phyloP scores from a whole-genome alignment of 805 yeast species.

The Lipomyces spencermartinsiae region DNA sequence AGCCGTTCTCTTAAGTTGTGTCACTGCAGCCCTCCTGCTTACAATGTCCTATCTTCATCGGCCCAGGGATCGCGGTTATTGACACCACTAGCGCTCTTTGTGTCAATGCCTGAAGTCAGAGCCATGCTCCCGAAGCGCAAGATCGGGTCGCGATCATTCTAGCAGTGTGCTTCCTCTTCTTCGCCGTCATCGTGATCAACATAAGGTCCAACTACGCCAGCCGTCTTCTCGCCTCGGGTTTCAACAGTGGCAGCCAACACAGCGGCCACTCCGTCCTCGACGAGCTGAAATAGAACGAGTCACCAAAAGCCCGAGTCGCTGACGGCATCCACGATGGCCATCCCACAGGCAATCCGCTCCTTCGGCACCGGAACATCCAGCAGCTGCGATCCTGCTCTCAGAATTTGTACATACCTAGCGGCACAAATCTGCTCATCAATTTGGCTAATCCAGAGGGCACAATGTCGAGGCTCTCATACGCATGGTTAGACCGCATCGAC shows the following conservation, averaged over 20 bases:
- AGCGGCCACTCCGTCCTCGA: background rate
- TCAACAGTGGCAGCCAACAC: too few species aligned
- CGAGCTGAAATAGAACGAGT: background rate
- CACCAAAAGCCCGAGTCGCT: background rate
- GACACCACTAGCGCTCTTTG: too few species aligned
- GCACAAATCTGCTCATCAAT: conserved; percentile 9
- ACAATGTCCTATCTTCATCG: too few species aligned
- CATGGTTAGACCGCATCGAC: conserved; percentile 9
- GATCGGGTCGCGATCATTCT: background rate
- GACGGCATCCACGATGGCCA: background rate
- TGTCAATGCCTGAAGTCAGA: too few species aligned
- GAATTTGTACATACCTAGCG: background rate
- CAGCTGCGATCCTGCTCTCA: background rate
- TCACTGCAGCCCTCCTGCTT: too few species aligned
- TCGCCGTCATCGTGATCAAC: background rate
- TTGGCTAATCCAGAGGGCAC: conserved; percentile 19
- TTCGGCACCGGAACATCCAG: background rate
- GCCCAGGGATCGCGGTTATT: too few species aligned
- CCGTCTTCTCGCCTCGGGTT: too few species aligned
- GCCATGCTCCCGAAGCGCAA: background rate
- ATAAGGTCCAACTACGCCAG: background rate
- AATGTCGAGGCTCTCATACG: conserved; percentile 6
- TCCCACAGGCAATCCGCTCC: background rate
- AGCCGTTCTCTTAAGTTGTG: too few species aligned
- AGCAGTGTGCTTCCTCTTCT: background rate